Evolutionary conservation across 2,329 filamentous ascomycete species (phyloP).

Genomic region (Graphium sp.): DNA sequence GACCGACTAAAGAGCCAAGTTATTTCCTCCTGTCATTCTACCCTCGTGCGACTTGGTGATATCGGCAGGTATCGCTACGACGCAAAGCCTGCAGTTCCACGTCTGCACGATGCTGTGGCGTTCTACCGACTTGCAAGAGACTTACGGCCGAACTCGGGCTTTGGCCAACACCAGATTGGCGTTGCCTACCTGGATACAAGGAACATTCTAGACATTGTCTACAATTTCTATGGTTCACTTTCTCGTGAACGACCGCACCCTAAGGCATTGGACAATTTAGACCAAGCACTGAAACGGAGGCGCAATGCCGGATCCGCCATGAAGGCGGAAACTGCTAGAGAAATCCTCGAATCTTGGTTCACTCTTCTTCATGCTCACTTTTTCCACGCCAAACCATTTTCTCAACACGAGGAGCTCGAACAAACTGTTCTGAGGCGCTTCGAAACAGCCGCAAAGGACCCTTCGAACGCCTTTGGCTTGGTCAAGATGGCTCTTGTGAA

Average conservation of each 20-base stretch:
- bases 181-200: conserved; percentile 66
- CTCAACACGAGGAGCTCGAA: conserved; percentile 66
- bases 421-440: conserved; percentile 70
- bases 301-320: conserved; percentile 15
- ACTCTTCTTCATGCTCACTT: conserved; percentile 73
- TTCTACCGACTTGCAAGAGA: conserved; percentile 75
- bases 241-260: conserved; percentile 60
- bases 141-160: conserved; percentile 62
- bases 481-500: conserved; percentile 75
- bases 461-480: conserved; percentile 45
- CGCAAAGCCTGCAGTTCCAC: conserved; percentile 53
- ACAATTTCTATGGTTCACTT: conserved; percentile 76
- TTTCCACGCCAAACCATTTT: conserved; percentile 59
- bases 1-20: conserved; percentile 46
- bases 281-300: conserved; percentile 51
- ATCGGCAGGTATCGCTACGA: conserved; percentile 74
- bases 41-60: conserved; percentile 76
- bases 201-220: conserved; percentile 71
- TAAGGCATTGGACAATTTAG: conserved; percentile 58
- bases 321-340: conserved; percentile 32
- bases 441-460: conserved; percentile 21
- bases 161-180: conserved; percentile 78
- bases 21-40: conserved; percentile 61
- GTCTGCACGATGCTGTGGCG: conserved; percentile 63
- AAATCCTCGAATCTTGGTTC: conserved; percentile 65